A percentile compares a stretch with the other conserved stretches of the same genome.
Evolutionary conservation across 2,329 filamentous ascomycete species (phyloP).

Genomic region (Fusarium lyarnte): DNA sequence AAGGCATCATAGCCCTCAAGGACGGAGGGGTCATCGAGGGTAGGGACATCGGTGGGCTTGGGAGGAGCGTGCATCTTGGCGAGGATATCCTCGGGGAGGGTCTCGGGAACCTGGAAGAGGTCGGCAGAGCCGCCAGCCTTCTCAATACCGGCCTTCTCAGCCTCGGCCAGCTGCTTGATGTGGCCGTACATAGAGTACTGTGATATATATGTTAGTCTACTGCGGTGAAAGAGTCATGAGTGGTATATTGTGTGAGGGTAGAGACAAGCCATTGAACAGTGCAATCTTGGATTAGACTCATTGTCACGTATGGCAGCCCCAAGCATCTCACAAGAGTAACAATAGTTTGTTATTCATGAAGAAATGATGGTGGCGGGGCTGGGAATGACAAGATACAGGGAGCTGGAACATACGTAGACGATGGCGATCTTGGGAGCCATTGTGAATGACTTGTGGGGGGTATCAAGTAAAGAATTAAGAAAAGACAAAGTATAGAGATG

Average conservation of each 20-base stretch:
- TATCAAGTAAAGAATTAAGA: slow-evolving; percentile 20
- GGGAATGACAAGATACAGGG: slow-evolving; percentile 1
- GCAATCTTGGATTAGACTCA: not conserved
- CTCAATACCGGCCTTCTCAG: slow-evolving; percentile 90
- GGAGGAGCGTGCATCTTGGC: slow-evolving; percentile 89
- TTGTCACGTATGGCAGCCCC: not conserved
- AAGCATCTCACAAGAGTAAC: not conserved
- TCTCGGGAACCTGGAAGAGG: slow-evolving; percentile 90
- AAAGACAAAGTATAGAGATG: not conserved
- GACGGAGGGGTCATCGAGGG: slow-evolving; percentile 64
- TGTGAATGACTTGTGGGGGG: slow-evolving; percentile 46
- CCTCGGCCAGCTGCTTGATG: slow-evolving; percentile 83
- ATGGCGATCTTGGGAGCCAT: slow-evolving; percentile 96
- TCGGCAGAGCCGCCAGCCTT: slow-evolving; percentile 84
- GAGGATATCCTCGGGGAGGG: slow-evolving; percentile 84
- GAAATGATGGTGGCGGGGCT: not conserved
- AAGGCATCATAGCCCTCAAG: slow-evolving; percentile 86
- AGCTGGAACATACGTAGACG: slow-evolving; percentile 74
- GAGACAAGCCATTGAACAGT: not conserved
- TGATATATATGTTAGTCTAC: slow-evolving; percentile 12
- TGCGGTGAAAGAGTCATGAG: not conserved
- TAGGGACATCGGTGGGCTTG: slow-evolving; percentile 74
- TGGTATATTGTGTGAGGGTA: not conserved
- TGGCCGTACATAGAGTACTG: slow-evolving; percentile 97
- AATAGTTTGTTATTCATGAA: not conserved